Conservation (phyloP, 176 grass and related monocot species). For the Oryza glumipatula region DNA sequence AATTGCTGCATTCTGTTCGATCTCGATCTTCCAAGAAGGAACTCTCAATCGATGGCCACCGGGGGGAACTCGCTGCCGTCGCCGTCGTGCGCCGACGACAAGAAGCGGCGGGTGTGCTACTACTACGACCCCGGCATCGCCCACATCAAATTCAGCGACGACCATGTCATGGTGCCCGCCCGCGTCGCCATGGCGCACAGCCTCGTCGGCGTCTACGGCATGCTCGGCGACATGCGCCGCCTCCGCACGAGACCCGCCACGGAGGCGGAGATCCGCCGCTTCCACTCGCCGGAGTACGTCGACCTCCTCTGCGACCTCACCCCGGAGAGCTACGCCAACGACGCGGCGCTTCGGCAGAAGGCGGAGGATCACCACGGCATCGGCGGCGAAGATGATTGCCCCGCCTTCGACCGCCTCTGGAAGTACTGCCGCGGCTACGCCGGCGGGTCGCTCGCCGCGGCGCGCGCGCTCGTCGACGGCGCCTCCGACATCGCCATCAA, state of each 20-base stretch:
- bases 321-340: slow-evolving; percentile 30
- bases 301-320: slow-evolving; percentile 41
- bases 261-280: slow-evolving; percentile 47
- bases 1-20: too few species aligned
- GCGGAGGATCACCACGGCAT: slow-evolving; percentile 9
- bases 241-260: slow-evolving; percentile 40
- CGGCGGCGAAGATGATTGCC: slow-evolving; percentile 34
- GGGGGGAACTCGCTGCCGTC: slow-evolving; percentile 55
- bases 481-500: slow-evolving; percentile 64
- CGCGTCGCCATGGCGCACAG: slow-evolving; percentile 66
- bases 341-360: neutral
- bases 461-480: slow-evolving; percentile 47
- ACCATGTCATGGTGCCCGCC: slow-evolving; percentile 68
- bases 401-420: slow-evolving; percentile 57
- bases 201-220: slow-evolving; percentile 49
- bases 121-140: slow-evolving; percentile 71
- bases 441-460: slow-evolving; percentile 53
- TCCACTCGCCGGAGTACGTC: slow-evolving; percentile 56
- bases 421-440: slow-evolving; percentile 61
- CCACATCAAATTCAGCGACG: slow-evolving; percentile 57
- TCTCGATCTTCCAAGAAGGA: too few species aligned
- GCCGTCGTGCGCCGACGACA: slow-evolving; percentile 24
- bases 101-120: slow-evolving; percentile 70
- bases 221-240: slow-evolving; percentile 47
- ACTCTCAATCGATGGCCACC: neutral